Evolutionary conservation across 345 rosid genomes (phyloP), one percentile per base, ranked within the genome.

Genomic region (Citrus sp.): DNA sequence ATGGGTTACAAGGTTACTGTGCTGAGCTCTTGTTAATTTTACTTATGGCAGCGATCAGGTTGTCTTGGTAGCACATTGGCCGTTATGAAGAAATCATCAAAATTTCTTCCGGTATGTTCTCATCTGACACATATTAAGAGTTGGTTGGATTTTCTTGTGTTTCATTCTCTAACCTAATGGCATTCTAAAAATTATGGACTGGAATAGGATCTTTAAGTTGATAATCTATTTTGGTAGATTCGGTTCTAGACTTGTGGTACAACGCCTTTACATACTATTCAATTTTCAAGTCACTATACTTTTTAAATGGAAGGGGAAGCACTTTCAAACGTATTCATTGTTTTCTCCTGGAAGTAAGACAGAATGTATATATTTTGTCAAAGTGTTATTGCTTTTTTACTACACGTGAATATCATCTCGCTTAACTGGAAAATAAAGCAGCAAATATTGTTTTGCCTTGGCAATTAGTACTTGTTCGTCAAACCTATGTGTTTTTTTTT

Each of bases 41-140:
- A 34, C 25, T 82, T 78, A 8, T 82, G 80, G 86, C 93, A 96
- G 99, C 86, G 98, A 30, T 85, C 93, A 75, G 98, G 99, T 81
- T 96, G 97, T 82, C 95, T 96, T 78, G 98, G 99, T 75, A 93
- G 97, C 63, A 30, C 97, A 64, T 82, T 96, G 67, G 99, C 97
- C 82, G 91, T 96, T 40, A 96, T 96, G 98, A 96, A 96, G 92
- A 96, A 91, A 84, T 89, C 97, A 75, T 92, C 93, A 65, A 94
- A 92, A 86, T 82, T 90, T 79, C 97, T 96, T 82, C 99, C 98
- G 71, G 98, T 96, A 87, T 72, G 93, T 87, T 77, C 73, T 74
- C 37, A 72, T 63, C 60, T 81, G 58, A 51, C 32, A 40, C 3
- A 0, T 62, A 49, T 65, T 62, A 27, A 69, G 35, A 25, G 10